These are phyloP conservation scores for Pseudohalonectria lignicola DNA, from an alignment of 2,329 filamentous ascomycete species.

Conservation along the genomic window DNA sequence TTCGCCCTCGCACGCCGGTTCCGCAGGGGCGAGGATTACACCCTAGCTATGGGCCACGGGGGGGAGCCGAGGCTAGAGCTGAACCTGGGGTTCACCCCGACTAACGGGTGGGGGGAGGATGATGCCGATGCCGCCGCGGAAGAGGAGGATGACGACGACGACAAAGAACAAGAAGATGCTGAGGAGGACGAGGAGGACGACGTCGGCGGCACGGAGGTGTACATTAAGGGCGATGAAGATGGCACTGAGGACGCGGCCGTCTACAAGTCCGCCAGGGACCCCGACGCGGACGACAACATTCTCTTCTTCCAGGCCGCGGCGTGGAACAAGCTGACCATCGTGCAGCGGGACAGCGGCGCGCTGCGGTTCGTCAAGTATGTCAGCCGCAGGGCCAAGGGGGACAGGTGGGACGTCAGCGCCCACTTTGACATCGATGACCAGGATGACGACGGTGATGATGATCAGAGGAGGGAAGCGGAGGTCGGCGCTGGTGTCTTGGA, in stretches of 20 bases:
- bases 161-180: neutral
- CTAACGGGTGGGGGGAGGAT: constrained; percentile 64
- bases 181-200: constrained; percentile 11
- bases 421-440: constrained; percentile 60
- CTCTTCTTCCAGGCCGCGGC: constrained; percentile 51
- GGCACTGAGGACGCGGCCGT: constrained; percentile 62
- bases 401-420: constrained; percentile 84
- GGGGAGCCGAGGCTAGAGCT: constrained; percentile 73
- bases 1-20: constrained; percentile 81
- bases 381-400: constrained; percentile 68
- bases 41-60: constrained; percentile 76
- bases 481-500: constrained; percentile 18
- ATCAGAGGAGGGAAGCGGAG: constrained; percentile 18
- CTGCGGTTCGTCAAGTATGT: constrained; percentile 97
- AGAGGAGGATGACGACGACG: no score
- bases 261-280: constrained; percentile 63
- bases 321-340: constrained; percentile 90
- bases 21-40: constrained; percentile 80
- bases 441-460: constrained; percentile 28
- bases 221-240: constrained; percentile 83
- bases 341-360: constrained; percentile 75
- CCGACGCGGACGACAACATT: constrained; percentile 64
- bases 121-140: no score
- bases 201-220: constrained; percentile 74
- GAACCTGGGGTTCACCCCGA: constrained; percentile 79